Percentiles rank a stretch among this genome's conserved stretches.
phyloP scores from a whole-genome alignment of 1,284 basidiomycete genomes.

The Inonotus obliquus region DNA sequence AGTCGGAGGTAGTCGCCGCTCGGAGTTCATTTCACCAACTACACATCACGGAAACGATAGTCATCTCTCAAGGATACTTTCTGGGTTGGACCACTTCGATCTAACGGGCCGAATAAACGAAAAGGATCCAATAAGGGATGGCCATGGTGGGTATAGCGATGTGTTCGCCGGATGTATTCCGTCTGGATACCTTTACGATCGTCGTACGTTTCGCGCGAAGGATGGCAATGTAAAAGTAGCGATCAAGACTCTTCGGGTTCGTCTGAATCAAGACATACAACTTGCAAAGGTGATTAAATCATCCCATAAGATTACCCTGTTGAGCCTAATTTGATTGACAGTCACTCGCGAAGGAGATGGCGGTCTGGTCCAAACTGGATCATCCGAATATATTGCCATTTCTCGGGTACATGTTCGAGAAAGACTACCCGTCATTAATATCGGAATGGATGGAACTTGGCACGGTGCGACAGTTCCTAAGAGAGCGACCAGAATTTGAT shows the following conservation, averaged over 20 bases:
- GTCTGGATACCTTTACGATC: neutral
- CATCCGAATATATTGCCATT: constrained; percentile 17
- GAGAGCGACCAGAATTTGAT: neutral
- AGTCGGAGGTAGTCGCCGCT: too few relatives aligned
- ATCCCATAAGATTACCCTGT: neutral
- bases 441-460: constrained; percentile 18
- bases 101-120: neutral
- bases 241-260: constrained; percentile 7
- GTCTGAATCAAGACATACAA: neutral
- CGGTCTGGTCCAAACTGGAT: constrained; percentile 13
- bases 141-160: neutral
- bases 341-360: constrained; percentile 6
- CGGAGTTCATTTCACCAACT: neutral
- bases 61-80: neutral
- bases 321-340: neutral
- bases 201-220: neutral
- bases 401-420: constrained; percentile 10
- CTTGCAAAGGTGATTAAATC: neutral
- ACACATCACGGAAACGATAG: neutral
- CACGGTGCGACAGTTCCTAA: neutral
- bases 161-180: neutral
- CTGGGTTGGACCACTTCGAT: neutral
- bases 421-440: constrained; percentile 9
- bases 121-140: neutral
- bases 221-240: neutral